These are phyloP conservation scores for Alternaria dauci DNA, from an alignment of 2,329 filamentous ascomycete species.

Conservation along the genomic window DNA sequence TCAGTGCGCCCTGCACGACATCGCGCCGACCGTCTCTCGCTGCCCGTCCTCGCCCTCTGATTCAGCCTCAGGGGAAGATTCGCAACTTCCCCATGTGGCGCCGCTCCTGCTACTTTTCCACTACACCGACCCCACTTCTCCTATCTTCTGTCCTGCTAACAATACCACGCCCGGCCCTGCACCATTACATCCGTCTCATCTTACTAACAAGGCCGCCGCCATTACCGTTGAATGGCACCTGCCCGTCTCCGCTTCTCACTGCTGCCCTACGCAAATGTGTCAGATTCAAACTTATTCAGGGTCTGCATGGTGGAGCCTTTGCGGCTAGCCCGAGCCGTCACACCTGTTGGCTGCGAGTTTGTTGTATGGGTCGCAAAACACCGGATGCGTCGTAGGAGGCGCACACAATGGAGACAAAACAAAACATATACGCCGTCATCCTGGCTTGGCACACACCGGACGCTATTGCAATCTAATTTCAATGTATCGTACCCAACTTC, in stretches of 20 bases:
- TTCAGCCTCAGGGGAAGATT: slow-evolving; percentile 5
- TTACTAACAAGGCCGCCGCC: neutral
- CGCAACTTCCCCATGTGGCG: neutral
- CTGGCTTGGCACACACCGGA: neutral
- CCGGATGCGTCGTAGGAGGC: neutral
- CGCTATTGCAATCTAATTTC: neutral
- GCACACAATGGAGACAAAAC: neutral
- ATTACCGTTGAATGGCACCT: neutral
- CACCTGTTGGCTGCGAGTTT: neutral
- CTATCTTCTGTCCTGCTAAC: neutral
- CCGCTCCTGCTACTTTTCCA: slow-evolving; percentile 6
- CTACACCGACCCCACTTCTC: slow-evolving; percentile 13
- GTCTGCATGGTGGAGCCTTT: neutral
- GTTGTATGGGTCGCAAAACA: slow-evolving; percentile 3
- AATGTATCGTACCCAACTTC: neutral
- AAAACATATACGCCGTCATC: neutral
- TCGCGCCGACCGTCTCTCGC: slow-evolving; percentile 3
- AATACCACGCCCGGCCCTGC: neutral
- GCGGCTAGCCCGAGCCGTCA: slow-evolving; percentile 1
- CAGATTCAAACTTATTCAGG: neutral
- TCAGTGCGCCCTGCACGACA: slow-evolving; percentile 18
- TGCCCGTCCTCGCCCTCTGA: neutral
- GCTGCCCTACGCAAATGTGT: neutral
- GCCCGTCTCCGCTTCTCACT: neutral
- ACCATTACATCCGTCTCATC: neutral